phyloP scores from a whole-genome alignment of 805 yeast genomes.

The Wickerhamiella parazyma region DNA sequence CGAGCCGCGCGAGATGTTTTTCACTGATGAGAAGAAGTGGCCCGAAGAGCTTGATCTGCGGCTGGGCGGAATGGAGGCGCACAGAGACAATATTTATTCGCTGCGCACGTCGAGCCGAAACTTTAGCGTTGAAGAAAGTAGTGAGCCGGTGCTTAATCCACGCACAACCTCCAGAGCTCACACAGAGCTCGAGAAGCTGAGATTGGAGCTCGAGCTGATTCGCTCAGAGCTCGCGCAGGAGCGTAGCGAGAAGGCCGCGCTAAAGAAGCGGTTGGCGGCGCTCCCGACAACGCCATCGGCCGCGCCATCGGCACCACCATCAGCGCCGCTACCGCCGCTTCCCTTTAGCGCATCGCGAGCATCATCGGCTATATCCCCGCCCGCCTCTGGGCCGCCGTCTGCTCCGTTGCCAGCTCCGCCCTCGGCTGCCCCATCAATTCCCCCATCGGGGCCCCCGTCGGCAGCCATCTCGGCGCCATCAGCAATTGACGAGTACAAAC shows the following conservation, averaged over 20 bases:
- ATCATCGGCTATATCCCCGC: no score
- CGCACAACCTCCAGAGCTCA: background rate
- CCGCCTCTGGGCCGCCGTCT: no score
- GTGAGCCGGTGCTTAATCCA: background rate
- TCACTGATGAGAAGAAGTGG: slow-evolving; percentile 1
- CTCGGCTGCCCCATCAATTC: no score
- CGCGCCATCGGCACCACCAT: no score
- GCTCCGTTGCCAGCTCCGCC: no score
- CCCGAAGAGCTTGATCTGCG: background rate
- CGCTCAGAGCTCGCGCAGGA: background rate
- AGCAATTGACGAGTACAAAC: slow-evolving; percentile 8
- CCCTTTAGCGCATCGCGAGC: no score
- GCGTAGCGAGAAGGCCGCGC: background rate
- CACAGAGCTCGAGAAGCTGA: background rate
- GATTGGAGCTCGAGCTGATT: background rate
- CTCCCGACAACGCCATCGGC: no score
- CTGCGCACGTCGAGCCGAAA: background rate
- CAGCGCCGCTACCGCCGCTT: no score
- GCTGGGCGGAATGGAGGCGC: background rate
- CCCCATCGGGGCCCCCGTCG: background rate
- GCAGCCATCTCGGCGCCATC: background rate
- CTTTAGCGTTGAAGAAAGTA: background rate
- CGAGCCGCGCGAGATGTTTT: slow-evolving; percentile 4
- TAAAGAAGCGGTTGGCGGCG: no score
- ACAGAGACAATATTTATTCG: background rate